Conservation (phyloP, 805 yeast genomes). For the Yueomyces sp. region DNA sequence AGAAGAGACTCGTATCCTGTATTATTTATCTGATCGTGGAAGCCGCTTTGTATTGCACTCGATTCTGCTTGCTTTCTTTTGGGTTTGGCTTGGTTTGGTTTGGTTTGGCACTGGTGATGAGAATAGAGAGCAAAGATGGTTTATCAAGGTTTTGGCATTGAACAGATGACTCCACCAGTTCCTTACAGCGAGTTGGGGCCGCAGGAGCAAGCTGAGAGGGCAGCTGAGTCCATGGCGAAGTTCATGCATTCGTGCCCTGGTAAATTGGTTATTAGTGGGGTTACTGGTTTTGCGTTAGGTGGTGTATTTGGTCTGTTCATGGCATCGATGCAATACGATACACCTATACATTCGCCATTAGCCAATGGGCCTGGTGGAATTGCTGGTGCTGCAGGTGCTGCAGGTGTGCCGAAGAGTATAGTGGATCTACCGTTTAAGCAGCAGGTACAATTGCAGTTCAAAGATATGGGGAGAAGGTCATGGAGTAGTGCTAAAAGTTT, state of each 20-base stretch:
- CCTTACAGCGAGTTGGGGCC: slow-evolving; percentile 62
- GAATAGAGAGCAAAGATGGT: slow-evolving; percentile 17
- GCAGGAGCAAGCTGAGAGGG: slow-evolving; percentile 86
- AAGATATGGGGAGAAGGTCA: slow-evolving; percentile 88
- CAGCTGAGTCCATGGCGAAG: slow-evolving; percentile 70
- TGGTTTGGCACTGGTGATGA: too few species aligned
- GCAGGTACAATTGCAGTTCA: slow-evolving; percentile 81
- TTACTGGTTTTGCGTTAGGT: slow-evolving; percentile 85
- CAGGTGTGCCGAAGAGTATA: slow-evolving; percentile 30
- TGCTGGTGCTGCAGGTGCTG: slow-evolving; percentile 2
- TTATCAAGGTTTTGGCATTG: slow-evolving; percentile 31
- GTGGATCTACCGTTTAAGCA: slow-evolving; percentile 82
- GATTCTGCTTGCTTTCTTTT: too few species aligned
- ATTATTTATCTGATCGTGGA: too few species aligned
- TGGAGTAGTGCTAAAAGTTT: slow-evolving; percentile 84
- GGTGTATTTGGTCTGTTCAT: slow-evolving; percentile 92
- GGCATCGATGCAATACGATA: slow-evolving; percentile 48
- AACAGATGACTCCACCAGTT: slow-evolving; percentile 30
- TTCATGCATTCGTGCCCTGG: slow-evolving; percentile 94
- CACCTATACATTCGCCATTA: slow-evolving; percentile 25
- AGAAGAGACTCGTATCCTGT: too few species aligned
- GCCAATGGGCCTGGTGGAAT: slow-evolving; percentile 1
- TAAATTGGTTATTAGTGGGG: slow-evolving; percentile 82
- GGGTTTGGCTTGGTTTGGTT: too few species aligned
- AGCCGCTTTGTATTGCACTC: too few species aligned